Evolutionary conservation across 352 stramenopile genomes (phyloP), one percentile per base, ranked within the genome.

Genomic region (Pythium myriotylum): DNA sequence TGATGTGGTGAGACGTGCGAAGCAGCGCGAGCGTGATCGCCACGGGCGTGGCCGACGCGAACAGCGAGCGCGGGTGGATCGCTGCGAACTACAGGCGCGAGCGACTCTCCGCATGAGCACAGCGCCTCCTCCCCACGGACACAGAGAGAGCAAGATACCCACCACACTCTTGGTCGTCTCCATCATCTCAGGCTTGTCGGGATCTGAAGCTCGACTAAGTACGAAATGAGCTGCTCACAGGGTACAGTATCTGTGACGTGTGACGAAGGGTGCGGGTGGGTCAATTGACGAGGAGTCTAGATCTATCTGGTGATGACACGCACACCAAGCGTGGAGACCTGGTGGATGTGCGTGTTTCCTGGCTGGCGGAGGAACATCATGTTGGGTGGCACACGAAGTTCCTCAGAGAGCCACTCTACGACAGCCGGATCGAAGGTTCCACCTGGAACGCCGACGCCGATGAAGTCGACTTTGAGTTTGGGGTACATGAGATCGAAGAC

Each of bases 291-390:
- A 37, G 24, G 29, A 35, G n/a, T 48, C 7, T 61, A 20, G 67
- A 22, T 56, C 71, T 65, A 91, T 23, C 81, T 60, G 3, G 88
- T 96, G 65, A 97, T 97, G 54, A 97, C 84, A 10, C 91, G 82
- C 17, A 97, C 84, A 26, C 91, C 91, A 24, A 94, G 73, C 46
- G 84, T 73, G 23, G 85, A 81, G 26, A 98, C 80, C 57, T 95
- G 89, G 69, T 97, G 90, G 67, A 95, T 95, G 66, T 91, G 88
- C 54, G 91, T 82, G 49, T 83, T 81, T 65, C 96, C 75, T 14
- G 92, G 89, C 70, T 96, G 93, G 29, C 83, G 79, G 54, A 98
- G 96, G 60, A 98, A 98, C 88, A 98, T 97, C 84, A 95, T 96
- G 54, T 97, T 98, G 32, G 81, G 79, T 4, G 78, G 81, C 19